These are phyloP conservation scores for Prinsepia uniflora DNA, from an alignment of 306 rosid species.

Conservation along the genomic window DNA sequence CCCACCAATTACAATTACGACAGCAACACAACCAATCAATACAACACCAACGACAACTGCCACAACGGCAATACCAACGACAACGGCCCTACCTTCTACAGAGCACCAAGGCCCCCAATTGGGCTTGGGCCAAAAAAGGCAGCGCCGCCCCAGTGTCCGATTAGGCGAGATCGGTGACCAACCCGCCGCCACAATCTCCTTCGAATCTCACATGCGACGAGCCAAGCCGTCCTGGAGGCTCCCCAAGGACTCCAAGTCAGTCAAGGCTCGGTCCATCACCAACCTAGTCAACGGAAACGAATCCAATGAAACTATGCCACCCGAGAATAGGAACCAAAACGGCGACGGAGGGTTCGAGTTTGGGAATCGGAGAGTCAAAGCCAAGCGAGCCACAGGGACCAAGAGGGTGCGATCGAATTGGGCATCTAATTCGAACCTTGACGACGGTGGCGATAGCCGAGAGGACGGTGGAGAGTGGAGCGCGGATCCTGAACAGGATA, in stretches of 20 bases:
- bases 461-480: slow-evolving; percentile 35
- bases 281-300: slow-evolving; percentile 47
- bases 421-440: slow-evolving; percentile 29
- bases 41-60: neutral
- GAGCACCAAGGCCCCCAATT: slow-evolving; percentile 23
- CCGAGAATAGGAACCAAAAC: slow-evolving; percentile 28
- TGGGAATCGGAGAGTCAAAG: slow-evolving; percentile 34
- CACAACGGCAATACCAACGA: neutral
- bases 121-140: slow-evolving; percentile 54
- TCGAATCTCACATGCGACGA: slow-evolving; percentile 45
- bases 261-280: slow-evolving; percentile 46
- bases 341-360: slow-evolving; percentile 34
- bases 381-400: slow-evolving; percentile 45
- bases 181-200: slow-evolving; percentile 33
- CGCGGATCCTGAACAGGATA: slow-evolving; percentile 40
- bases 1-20: slow-evolving; percentile 6
- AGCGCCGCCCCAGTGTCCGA: slow-evolving; percentile 74
- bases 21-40: neutral
- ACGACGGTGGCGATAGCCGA: slow-evolving; percentile 26
- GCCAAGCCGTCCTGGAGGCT: slow-evolving; percentile 41
- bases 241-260: slow-evolving; percentile 38
- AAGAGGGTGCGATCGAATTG: slow-evolving; percentile 53
- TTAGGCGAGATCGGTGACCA: slow-evolving; percentile 72
- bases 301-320: slow-evolving; percentile 16
- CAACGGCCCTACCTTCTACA: slow-evolving; percentile 21